Conservation (phyloP, 805 yeast species). For the Cyberlindnera japonica region DNA sequence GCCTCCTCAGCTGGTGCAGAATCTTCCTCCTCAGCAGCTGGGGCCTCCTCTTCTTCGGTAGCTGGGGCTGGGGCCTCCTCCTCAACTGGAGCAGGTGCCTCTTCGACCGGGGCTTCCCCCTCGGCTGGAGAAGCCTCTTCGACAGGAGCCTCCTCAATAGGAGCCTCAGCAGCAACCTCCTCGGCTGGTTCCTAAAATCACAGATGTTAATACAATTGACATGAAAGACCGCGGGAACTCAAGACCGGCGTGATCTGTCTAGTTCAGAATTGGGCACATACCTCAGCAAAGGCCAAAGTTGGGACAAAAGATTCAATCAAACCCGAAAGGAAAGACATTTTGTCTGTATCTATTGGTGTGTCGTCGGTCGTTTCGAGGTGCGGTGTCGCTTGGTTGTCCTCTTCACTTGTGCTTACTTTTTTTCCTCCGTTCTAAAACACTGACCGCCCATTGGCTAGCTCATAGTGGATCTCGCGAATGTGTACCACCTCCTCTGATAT, state of each 20-base stretch:
- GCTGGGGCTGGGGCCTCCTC: conserved; percentile 10
- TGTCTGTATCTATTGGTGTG: background rate
- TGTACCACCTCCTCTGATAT: background rate
- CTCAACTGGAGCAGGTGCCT: conserved; percentile 10
- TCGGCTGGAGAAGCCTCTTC: conserved; percentile 1
- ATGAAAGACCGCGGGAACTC: too few species aligned
- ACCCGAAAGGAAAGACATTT: conserved; percentile 17
- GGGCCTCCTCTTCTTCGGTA: conserved; percentile 12
- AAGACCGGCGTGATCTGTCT: background rate
- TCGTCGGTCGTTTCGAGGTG: background rate
- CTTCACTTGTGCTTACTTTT: conserved; percentile 9
- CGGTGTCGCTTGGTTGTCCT: background rate
- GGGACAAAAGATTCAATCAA: conserved; percentile 76
- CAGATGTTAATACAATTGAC: conserved; percentile 10
- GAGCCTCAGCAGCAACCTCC: conserved; percentile 9
- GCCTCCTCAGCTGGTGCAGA: conserved; percentile 2
- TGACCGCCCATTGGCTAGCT: conserved; percentile 12
- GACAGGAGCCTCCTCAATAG: conserved; percentile 3
- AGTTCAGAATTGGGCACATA: conserved; percentile 5
- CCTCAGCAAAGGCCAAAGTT: conserved; percentile 75
- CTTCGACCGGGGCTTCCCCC: conserved; percentile 9
- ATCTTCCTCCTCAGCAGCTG: conserved; percentile 7
- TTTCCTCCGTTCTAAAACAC: conserved; percentile 12
- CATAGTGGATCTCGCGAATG: background rate
- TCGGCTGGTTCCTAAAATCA: conserved; percentile 8